phyloP scores from a whole-genome alignment of 1,139 yeast species.

The Saccharomyces hybrid region DNA sequence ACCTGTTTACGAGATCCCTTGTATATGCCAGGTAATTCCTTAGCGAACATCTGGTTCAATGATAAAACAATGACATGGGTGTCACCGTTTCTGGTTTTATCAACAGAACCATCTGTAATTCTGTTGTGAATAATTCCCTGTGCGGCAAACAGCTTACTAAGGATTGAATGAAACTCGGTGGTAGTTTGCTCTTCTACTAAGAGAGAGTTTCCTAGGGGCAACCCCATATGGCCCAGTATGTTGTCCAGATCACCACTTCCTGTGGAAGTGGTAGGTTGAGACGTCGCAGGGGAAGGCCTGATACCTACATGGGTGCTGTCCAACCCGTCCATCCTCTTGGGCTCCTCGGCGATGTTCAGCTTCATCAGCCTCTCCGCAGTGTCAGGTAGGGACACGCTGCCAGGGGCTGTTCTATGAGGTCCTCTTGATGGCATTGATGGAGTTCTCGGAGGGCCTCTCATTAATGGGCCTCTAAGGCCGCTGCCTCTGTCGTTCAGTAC shows the following conservation, averaged over 20 bases:
- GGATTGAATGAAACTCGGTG: conserved; percentile 77
- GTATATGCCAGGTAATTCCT: conserved; percentile 72
- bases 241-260: conserved; percentile 72
- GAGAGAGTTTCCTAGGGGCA: conserved; percentile 69
- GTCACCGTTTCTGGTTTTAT: conserved; percentile 28
- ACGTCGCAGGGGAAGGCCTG: conserved; percentile 68
- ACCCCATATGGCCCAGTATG: conserved; percentile 70
- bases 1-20: conserved; percentile 63
- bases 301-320: conserved; percentile 47
- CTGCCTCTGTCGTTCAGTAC: conserved; percentile 31
- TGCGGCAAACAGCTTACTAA: conserved; percentile 64
- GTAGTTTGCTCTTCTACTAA: conserved; percentile 79
- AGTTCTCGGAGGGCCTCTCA: conserved; percentile 7
- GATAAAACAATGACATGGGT: conserved; percentile 69
- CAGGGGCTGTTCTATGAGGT: background rate
- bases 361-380: background rate
- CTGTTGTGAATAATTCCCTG: conserved; percentile 75
- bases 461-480: conserved; percentile 20
- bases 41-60: conserved; percentile 51
- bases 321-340: background rate
- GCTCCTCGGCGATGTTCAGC: background rate
- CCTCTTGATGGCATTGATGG: conserved; percentile 6
- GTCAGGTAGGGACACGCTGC: background rate
- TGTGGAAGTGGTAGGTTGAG: conserved; percentile 69
- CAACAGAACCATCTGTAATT: conserved; percentile 30